These are phyloP conservation scores for Amyloporia xantha DNA, from an alignment of 768 basidiomycete genomes.

Conservation along the genomic window DNA sequence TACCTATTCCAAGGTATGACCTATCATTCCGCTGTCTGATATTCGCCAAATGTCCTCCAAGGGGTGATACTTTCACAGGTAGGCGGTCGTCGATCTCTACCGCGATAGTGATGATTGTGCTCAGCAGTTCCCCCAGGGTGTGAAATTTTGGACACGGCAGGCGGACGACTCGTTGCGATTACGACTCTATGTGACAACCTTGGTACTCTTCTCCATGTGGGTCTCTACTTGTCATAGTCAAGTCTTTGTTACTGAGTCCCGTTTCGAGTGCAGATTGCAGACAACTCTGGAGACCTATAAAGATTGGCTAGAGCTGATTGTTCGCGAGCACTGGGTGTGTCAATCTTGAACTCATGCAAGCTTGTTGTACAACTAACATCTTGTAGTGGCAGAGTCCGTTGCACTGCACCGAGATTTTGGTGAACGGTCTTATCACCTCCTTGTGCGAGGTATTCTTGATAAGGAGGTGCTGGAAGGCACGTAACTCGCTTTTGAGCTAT, in stretches of 20 bases:
- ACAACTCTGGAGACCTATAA: slow-evolving; percentile 22
- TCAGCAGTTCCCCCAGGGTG: slow-evolving; percentile 12
- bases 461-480: slow-evolving; percentile 45
- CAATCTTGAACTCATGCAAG: not conserved
- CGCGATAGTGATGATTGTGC: not conserved
- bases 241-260: not conserved
- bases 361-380: not conserved
- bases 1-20: slow-evolving; percentile 34
- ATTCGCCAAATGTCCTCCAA: not conserved
- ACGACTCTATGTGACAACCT: slow-evolving; percentile 32
- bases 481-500: not conserved
- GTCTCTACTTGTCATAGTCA: slow-evolving; percentile 8
- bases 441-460: slow-evolving; percentile 45
- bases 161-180: slow-evolving; percentile 37
- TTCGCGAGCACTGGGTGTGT: slow-evolving; percentile 16
- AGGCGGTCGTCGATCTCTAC: not conserved
- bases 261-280: slow-evolving; percentile 15
- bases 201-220: slow-evolving; percentile 38
- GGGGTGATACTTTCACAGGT: slow-evolving; percentile 23
- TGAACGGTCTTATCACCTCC: slow-evolving; percentile 41
- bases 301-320: slow-evolving; percentile 20
- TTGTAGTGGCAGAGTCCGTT: slow-evolving; percentile 30
- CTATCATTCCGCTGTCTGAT: too few relatives aligned
- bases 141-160: slow-evolving; percentile 16
- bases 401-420: slow-evolving; percentile 39